Conservation (phyloP, 164 flowering plant species). For the Malania oleifera region DNA sequence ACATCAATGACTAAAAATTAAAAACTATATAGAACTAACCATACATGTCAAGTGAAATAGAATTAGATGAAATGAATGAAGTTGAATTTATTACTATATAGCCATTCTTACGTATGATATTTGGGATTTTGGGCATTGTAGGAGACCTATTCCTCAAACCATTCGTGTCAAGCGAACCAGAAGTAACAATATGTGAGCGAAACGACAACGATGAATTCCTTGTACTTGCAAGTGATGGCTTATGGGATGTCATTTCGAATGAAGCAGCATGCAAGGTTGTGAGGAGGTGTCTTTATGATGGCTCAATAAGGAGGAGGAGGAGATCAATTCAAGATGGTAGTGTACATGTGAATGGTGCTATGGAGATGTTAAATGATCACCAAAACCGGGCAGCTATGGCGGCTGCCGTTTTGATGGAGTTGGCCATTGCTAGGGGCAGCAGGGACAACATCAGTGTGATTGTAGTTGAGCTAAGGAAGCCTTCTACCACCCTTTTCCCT, state of each 20-base stretch:
- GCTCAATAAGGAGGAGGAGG: slow-evolving; percentile 21
- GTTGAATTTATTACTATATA: too few relatives aligned
- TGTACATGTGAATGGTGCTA: background rate
- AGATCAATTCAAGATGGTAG: background rate
- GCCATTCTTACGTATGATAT: too few relatives aligned
- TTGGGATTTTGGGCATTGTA: slow-evolving; percentile 15
- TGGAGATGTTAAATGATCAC: background rate
- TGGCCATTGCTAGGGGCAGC: slow-evolving; percentile 58
- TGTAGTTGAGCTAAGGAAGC: slow-evolving; percentile 32
- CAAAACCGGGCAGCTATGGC: slow-evolving; percentile 28
- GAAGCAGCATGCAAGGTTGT: slow-evolving; percentile 47
- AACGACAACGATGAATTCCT: slow-evolving; percentile 44
- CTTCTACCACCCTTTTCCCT: too few relatives aligned
- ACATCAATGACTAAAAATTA: too few relatives aligned
- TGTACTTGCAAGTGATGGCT: slow-evolving; percentile 53
- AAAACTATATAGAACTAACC: too few relatives aligned
- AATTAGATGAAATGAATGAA: too few relatives aligned
- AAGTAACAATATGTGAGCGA: slow-evolving; percentile 33
- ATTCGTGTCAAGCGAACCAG: slow-evolving; percentile 44
- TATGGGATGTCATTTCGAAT: slow-evolving; percentile 64
- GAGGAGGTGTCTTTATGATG: slow-evolving; percentile 33
- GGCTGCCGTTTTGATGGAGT: slow-evolving; percentile 34
- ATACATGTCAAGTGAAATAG: too few relatives aligned
- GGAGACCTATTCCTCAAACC: slow-evolving; percentile 58
- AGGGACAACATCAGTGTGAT: slow-evolving; percentile 53